These are phyloP conservation scores for Lachancea thermotolerans DNA, from an alignment of 805 yeast genomes.

Conservation along the genomic window DNA sequence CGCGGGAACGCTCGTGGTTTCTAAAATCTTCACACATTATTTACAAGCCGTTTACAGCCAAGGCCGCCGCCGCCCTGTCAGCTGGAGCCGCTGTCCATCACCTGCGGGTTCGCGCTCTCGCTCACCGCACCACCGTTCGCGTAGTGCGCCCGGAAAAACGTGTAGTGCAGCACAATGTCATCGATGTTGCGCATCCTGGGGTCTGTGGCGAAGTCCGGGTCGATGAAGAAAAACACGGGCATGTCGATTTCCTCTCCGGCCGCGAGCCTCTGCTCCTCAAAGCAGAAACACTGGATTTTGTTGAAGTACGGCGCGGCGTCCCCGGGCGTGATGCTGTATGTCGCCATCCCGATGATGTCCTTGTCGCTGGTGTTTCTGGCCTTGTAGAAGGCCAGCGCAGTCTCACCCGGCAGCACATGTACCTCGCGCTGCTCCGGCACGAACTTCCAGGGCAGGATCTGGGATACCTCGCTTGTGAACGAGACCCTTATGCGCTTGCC, in stretches of 20 bases:
- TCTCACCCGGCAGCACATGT: conserved; percentile 90
- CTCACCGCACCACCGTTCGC: conserved; percentile 35
- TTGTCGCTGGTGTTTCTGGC: conserved; percentile 81
- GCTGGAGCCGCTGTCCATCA: conserved; percentile 1
- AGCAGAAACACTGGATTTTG: conserved; percentile 96
- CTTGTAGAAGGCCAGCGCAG: conserved; percentile 91
- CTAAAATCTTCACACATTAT: not conserved
- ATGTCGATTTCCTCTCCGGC: conserved; percentile 98
- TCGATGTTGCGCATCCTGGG: conserved; percentile 88
- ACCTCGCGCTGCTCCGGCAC: conserved; percentile 93
- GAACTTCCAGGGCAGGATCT: conserved; percentile 89
- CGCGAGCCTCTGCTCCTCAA: conserved; percentile 87
- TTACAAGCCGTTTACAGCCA: not conserved
- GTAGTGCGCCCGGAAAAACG: conserved; percentile 67
- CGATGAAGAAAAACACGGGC: conserved; percentile 97
- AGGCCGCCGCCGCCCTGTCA: not conserved
- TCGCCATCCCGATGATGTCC: conserved; percentile 97
- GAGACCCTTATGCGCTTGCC: conserved; percentile 74
- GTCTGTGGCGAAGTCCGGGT: conserved; percentile 90
- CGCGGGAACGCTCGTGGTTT: too few relatives aligned
- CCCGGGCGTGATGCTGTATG: conserved; percentile 93
- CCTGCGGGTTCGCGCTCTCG: conserved; percentile 14
- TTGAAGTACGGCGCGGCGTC: conserved; percentile 94
- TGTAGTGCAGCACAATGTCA: conserved; percentile 84
- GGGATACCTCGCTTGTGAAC: conserved; percentile 88